These are phyloP conservation scores for Vicia villosa DNA, from an alignment of 306 rosid genomes.

Conservation along the genomic window DNA sequence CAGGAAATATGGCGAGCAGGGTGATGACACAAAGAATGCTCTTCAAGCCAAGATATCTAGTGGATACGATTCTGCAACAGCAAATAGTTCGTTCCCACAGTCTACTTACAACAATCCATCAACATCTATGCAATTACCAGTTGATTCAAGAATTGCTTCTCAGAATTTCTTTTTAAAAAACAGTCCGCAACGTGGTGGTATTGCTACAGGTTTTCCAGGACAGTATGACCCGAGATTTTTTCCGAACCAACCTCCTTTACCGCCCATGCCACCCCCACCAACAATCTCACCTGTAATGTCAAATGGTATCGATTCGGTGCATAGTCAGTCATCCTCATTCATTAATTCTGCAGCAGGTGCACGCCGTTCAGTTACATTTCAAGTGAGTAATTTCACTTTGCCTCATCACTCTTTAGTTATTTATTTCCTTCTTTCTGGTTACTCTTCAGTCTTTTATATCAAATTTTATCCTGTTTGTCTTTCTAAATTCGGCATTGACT, in stretches of 20 bases:
- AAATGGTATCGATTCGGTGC: slow-evolving; percentile 62
- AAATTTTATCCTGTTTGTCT: slow-evolving; percentile 17
- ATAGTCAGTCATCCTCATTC: slow-evolving; percentile 64
- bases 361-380: slow-evolving; percentile 64
- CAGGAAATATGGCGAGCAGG: slow-evolving; percentile 75
- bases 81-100: slow-evolving; percentile 57
- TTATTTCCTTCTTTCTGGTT: slow-evolving; percentile 27
- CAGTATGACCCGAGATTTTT: slow-evolving; percentile 75
- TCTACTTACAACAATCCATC: slow-evolving; percentile 56
- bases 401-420: slow-evolving; percentile 27
- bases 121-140: slow-evolving; percentile 60
- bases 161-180: slow-evolving; percentile 64
- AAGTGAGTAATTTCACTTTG: slow-evolving; percentile 49
- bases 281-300: slow-evolving; percentile 61
- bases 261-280: slow-evolving; percentile 93
- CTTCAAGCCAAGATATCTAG: slow-evolving; percentile 53
- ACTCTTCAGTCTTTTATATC: slow-evolving; percentile 24
- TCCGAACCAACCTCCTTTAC: slow-evolving; percentile 90
- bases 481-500: slow-evolving; percentile 2
- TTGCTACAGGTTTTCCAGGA: slow-evolving; percentile 76
- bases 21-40: slow-evolving; percentile 68
- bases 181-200: slow-evolving; percentile 71
- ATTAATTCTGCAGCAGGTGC: slow-evolving; percentile 59
- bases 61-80: slow-evolving; percentile 62
- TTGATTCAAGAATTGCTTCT: slow-evolving; percentile 59